A percentile compares a stretch with the other conserved stretches of the same genome.
These are phyloP conservation scores for Saccharomyces jurei DNA, from an alignment of 805 yeast species.

Conservation along the genomic window DNA sequence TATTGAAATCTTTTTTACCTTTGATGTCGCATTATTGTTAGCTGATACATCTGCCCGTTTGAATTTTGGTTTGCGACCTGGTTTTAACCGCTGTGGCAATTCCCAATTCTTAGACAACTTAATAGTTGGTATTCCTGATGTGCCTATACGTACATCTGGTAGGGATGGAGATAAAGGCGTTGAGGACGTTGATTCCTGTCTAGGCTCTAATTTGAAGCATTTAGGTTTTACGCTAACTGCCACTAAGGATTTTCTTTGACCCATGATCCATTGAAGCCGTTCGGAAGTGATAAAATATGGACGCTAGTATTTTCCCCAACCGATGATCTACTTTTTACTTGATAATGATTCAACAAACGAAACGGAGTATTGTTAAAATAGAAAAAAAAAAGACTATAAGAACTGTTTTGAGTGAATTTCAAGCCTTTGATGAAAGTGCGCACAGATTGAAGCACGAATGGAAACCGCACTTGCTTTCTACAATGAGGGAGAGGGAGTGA, in stretches of 20 bases:
- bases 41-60: background rate
- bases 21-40: background rate
- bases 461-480: background rate
- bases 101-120: conserved; percentile 59
- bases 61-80: conserved; percentile 48
- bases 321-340: background rate
- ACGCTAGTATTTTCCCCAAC: background rate
- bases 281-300: background rate
- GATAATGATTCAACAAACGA: background rate
- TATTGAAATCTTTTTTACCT: background rate
- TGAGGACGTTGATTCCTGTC: background rate
- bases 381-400: background rate
- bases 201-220: background rate
- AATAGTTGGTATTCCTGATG: background rate
- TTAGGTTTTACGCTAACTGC: background rate
- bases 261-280: background rate
- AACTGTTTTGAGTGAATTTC: background rate
- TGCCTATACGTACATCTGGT: background rate
- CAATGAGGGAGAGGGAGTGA: background rate
- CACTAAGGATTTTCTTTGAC: background rate
- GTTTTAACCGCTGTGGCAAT: conserved; percentile 71
- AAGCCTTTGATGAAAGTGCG: background rate
- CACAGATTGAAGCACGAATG: background rate
- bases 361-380: background rate
- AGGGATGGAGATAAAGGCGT: background rate